Base-by-base conservation (phyloP, 2,329 filamentous ascomycete genomes). In the Fusarium tricinctum region DNA sequence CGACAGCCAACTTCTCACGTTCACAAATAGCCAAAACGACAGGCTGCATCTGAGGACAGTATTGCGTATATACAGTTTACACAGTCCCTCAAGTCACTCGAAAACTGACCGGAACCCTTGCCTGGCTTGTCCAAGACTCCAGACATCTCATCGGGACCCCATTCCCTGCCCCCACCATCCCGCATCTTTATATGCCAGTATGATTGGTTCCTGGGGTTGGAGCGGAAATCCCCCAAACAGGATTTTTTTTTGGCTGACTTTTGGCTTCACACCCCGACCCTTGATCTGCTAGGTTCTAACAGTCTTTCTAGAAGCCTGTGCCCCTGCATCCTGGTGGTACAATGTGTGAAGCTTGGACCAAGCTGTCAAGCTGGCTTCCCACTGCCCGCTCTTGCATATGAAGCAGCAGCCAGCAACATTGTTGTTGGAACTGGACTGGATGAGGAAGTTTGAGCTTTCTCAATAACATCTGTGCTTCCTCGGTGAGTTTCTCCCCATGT, bases 31-130 rank as follows among this genome's bases (percentile, higher is more conserved):
- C 57, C 42, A 68, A 60, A 52, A 69, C 57, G 44, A 55, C 33
- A 61, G 23, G 23, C 32, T 56, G 15, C 48, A 58, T 43, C 17
- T 45, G 49, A 44, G 62, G 54, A 58, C 72, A 69, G 71, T 74
- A 45, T 53, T 51, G 38, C n/a, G 26, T 44, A 32, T 28, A 10
- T 47, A 15, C 20, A 58, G 48, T 45, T 75, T 72, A 66, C 75
- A 78, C 74, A 74, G 76, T 77, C 43, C 46, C 30, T 32, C 56
- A 73, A 61, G 73, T 76, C 69, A 70, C 70, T 76, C 76, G 75
- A 77, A 76, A 75, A 77, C 73, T 67, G 73, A 76, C 74, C 77
- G 76, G 74, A 77, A 76, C 58, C 71, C 68, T 66, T 70, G 71
- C 63, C 68, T 67, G 48, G 50, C 58, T 58, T 55, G 64, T 68